Evolutionary conservation across 2,329 filamentous ascomycete genomes (phyloP), one percentile per base, ranked within the genome.

Genomic region (Stemphylium lycopersici): DNA sequence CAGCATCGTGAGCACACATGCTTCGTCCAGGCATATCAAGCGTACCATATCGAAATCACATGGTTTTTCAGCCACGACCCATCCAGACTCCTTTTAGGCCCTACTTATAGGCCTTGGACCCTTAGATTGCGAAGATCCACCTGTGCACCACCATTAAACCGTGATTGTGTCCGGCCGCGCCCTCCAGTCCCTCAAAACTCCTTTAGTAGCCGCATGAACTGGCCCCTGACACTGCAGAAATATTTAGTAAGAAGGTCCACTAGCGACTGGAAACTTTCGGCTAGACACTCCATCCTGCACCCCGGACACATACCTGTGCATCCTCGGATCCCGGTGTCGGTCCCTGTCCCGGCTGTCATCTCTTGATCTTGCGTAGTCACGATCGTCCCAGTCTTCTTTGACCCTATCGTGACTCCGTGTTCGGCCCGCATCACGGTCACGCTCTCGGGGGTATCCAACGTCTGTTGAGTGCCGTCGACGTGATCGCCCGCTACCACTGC

Each of bases 201-300:
- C 47, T 62, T 61, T 52, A 64, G 37, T 22, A 68, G 42, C 53
- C 56, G 55, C 38, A 62, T 39, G 16, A 67, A 45, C 22, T 58
- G 52, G n/a, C 55, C 58, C 12, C 62, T 58, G 11, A 59, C 46
- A 42, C 65, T 67, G 44, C 29, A 20, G 32, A 57, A n/a, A 40
- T 16, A 7, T 43, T 68, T 48, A 68, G 62, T 68, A 68, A 52
- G 56, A 52, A 40, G 47, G 34, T 29, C 48, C 52, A 52, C 50
- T 61, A 12, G 46, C 48, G 46, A 71, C 65, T 37, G 71, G 69
- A 63, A 73, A 73, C 53, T 66, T 61, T 18, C 71, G 45, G 37
- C 73, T 72, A 38, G 67, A 62, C 18, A 72, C 70, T n/a, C 72
- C 72, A 45, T 73, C 68, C 55, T 71, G 65, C 46, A 72, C 68